Percentiles rank a stretch among this genome's conserved stretches.
Evolutionary conservation across 371 early-diverging fungal genomes (phyloP).

Genomic region (Circinella umbellata): DNA sequence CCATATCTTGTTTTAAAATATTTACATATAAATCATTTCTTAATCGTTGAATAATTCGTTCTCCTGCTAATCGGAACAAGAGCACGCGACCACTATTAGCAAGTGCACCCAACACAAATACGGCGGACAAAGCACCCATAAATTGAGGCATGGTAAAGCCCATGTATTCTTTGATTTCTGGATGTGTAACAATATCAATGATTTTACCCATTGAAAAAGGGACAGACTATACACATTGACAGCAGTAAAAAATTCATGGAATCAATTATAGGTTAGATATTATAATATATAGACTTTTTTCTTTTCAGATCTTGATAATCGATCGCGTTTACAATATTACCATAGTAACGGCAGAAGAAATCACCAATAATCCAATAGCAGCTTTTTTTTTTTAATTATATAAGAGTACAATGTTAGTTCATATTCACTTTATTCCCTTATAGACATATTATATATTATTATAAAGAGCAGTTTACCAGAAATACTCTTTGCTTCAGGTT

Average conservation of each 20-base stretch:
- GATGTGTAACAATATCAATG: slow-evolving; percentile 72
- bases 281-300: too few relatives aligned
- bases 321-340: slow-evolving; percentile 21
- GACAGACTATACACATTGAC: slow-evolving; percentile 45
- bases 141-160: slow-evolving; percentile 63
- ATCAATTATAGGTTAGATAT: too few relatives aligned
- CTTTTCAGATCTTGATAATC: too few relatives aligned
- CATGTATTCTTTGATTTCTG: slow-evolving; percentile 42
- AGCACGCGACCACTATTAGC: slow-evolving; percentile 82
- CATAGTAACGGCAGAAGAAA: slow-evolving; percentile 80
- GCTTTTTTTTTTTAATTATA: slow-evolving; percentile 20
- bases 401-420: too few relatives aligned
- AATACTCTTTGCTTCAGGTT: slow-evolving; percentile 51
- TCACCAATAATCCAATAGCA: slow-evolving; percentile 60
- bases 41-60: slow-evolving; percentile 71
- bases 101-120: slow-evolving; percentile 70
- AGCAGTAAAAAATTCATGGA: too few relatives aligned
- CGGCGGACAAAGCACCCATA: slow-evolving; percentile 55
- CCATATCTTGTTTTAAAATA: slow-evolving; percentile 70
- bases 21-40: slow-evolving; percentile 59
- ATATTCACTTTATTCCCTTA: too few relatives aligned
- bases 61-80: slow-evolving; percentile 74
- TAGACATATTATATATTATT: neutral
- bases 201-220: slow-evolving; percentile 84
- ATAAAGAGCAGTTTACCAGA: slow-evolving; percentile 34